Evolutionary conservation across 768 basidiomycete species (phyloP), one percentile per base, ranked within the genome.

Genomic region (Chalciporus sphaerocephalus): DNA sequence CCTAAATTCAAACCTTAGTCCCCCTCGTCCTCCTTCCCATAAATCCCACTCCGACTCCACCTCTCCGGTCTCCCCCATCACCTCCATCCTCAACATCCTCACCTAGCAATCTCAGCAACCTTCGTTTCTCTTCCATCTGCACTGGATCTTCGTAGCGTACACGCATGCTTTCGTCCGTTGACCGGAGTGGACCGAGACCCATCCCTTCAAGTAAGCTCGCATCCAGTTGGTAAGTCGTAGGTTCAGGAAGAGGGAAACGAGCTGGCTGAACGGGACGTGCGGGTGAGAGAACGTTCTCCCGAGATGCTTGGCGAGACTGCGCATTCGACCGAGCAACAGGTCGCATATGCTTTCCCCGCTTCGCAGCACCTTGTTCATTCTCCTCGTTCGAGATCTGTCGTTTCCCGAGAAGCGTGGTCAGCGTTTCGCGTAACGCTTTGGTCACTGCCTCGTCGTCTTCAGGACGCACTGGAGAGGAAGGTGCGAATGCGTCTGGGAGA

Each of bases 71-170:
- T 40, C 57, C 55, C 47, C 59, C 53, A 38, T 49, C 34, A 23
- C 33, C 37, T 25, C 51, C 27, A 21, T 47, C 56, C 1, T n/a
- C 16, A 3, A 43, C 59, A 25, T 52, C 54, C 43, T 52, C 57
- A 6, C 54, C 67, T 52, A 86, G 56, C 54, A 87, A 61, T 43
- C 64, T 71, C 75, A 84, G 72, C 52, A 87, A 56, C 58, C 75
- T 69, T 48, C 72, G 67, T 61, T 75, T 76, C 62, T 83, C 83
- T 38, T 75, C 77, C 32, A 67, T 61, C 65, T 85, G 80, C 17
- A 64, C 75, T 2, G 83, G 83, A 62, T 87, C 85, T 57, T 84
- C 83, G 51, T 87, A 88, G 46, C 69, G 72, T 8, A 87, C 82
- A 5, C 75, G 70, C 60, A 79, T 66, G 53, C 74, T 74, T 51